Evolutionary conservation across 768 basidiomycete genomes (phyloP).

Genomic region (Rhodocollybia butyracea): DNA sequence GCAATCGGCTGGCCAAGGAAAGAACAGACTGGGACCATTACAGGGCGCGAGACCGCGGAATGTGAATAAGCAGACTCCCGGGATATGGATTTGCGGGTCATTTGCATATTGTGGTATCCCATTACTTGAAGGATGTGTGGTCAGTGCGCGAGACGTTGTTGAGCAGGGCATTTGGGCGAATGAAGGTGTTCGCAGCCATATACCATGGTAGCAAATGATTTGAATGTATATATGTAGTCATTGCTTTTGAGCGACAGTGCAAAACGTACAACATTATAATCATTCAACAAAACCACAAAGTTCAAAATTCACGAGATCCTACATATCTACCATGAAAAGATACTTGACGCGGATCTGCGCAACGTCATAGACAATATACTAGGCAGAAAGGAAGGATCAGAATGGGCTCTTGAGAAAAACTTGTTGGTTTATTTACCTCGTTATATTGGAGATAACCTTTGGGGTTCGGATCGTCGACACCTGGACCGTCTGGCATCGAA

Average conservation of each 20-base stretch:
- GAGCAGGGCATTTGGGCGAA: slow-evolving; percentile 37
- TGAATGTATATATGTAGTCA: background rate
- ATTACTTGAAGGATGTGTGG: slow-evolving; percentile 76
- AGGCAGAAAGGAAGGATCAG: background rate
- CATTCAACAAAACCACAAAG: too few relatives aligned
- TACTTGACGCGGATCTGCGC: slow-evolving; percentile 58
- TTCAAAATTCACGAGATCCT: background rate
- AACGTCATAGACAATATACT: slow-evolving; percentile 63
- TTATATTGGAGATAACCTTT: slow-evolving; percentile 46
- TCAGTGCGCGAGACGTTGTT: slow-evolving; percentile 60
- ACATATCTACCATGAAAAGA: slow-evolving; percentile 54
- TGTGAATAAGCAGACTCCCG: slow-evolving; percentile 30
- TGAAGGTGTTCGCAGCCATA: slow-evolving; percentile 23
- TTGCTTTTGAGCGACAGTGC: too few relatives aligned
- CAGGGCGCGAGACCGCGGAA: slow-evolving; percentile 45
- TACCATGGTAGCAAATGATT: background rate
- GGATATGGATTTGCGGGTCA: slow-evolving; percentile 70
- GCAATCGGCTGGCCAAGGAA: slow-evolving; percentile 37
- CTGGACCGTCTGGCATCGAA: slow-evolving; percentile 56
- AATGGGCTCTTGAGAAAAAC: background rate
- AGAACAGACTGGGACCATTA: slow-evolving; percentile 39
- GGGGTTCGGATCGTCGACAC: slow-evolving; percentile 25
- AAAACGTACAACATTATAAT: too few relatives aligned
- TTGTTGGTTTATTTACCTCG: slow-evolving; percentile 35
- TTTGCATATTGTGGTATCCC: slow-evolving; percentile 74